These are phyloP conservation scores for Solanum sitiens DNA, from an alignment of 257 asterid species.

Conservation along the genomic window DNA sequence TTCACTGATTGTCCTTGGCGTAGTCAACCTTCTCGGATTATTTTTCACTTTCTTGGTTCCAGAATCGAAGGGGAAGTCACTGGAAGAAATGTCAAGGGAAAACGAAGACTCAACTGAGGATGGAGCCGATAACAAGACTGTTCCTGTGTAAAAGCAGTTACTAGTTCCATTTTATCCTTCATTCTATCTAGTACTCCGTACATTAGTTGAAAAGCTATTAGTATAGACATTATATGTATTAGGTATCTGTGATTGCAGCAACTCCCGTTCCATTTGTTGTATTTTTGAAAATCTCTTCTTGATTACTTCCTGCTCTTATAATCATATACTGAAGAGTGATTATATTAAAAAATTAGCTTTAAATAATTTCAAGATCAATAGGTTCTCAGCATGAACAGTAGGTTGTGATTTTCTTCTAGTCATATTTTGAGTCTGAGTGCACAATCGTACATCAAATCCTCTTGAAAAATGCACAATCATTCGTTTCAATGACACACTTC, in stretches of 20 bases:
- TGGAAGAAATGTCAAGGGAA: slow-evolving; percentile 44
- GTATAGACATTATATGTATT: neutral
- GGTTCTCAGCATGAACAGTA: too few species aligned
- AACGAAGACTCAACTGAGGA: slow-evolving; percentile 5
- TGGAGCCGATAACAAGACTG: neutral
- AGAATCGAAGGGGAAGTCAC: slow-evolving; percentile 51
- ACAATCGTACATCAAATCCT: too few species aligned
- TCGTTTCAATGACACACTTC: too few species aligned
- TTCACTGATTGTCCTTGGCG: slow-evolving; percentile 39
- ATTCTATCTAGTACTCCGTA: neutral
- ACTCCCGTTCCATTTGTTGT: too few species aligned
- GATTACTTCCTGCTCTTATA: neutral
- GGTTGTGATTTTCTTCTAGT: too few species aligned
- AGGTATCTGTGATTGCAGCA: too few species aligned
- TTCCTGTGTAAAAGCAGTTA: neutral
- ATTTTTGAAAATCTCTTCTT: too few species aligned
- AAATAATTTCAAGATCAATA: too few species aligned
- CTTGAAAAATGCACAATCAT: too few species aligned
- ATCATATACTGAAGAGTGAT: neutral
- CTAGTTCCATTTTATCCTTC: neutral
- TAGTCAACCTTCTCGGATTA: slow-evolving; percentile 30
- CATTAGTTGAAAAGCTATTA: neutral
- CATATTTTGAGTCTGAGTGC: too few species aligned
- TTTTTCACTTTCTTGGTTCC: slow-evolving; percentile 49
- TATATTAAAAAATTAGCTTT: too few species aligned